phyloP scores from a whole-genome alignment of 225 moss, liverwort and hornwort species.

The Climacium dendroides region DNA sequence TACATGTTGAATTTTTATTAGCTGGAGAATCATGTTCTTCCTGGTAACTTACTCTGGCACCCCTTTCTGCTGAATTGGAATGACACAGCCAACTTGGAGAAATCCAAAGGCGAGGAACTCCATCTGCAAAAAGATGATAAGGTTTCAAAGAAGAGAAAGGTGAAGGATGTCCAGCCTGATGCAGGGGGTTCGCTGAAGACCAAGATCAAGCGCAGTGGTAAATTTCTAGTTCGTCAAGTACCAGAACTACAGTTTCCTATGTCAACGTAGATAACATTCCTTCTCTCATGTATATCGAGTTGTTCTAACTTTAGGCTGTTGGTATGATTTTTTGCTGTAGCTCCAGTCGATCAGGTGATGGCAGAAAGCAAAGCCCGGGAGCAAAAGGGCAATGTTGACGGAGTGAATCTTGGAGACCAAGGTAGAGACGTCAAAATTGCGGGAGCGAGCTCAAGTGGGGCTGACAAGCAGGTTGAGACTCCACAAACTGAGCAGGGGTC shows the following conservation, averaged over 20 bases:
- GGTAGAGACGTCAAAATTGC: slow-evolving; percentile 13
- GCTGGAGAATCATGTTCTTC: neutral
- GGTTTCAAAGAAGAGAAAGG: slow-evolving; percentile 37
- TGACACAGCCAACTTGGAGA: slow-evolving; percentile 4
- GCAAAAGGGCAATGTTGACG: slow-evolving; percentile 22
- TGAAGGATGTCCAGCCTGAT: slow-evolving; percentile 44
- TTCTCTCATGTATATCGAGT: neutral
- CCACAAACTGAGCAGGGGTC: slow-evolving; percentile 4
- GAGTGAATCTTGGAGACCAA: slow-evolving; percentile 3
- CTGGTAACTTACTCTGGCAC: neutral
- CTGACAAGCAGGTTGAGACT: slow-evolving; percentile 4
- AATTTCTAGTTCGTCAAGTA: neutral
- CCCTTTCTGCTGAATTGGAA: slow-evolving; percentile 1
- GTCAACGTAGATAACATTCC: neutral
- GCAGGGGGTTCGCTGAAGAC: slow-evolving; percentile 25
- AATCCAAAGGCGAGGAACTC: neutral
- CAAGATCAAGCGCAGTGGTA: slow-evolving; percentile 86
- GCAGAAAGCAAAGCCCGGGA: slow-evolving; percentile 78
- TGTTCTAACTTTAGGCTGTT: neutral
- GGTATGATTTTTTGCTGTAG: slow-evolving; percentile 22
- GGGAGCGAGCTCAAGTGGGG: slow-evolving; percentile 2
- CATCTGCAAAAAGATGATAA: slow-evolving; percentile 5
- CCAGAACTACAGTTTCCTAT: neutral
- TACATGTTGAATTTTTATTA: neutral
- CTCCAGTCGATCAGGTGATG: slow-evolving; percentile 80